A percentile compares a stretch with the other conserved stretches of the same genome.
Conservation (phyloP, 2,329 filamentous ascomycete species). For the Pyrenochaeta sp. region DNA sequence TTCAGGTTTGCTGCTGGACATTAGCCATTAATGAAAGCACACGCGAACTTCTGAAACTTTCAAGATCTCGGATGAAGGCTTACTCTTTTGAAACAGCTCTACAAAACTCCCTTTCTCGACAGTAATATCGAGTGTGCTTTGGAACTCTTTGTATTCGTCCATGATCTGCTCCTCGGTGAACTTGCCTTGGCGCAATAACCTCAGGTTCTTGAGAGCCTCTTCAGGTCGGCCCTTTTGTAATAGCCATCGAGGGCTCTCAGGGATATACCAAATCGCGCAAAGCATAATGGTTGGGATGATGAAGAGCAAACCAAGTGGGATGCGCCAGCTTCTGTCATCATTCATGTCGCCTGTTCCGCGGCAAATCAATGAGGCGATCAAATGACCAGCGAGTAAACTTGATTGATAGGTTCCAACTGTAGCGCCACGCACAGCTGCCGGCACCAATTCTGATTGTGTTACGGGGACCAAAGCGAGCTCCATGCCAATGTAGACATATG, state of each 20-base stretch:
- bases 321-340: conserved; percentile 6
- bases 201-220: conserved; percentile 47
- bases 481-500: conserved; percentile 25
- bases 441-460: conserved; percentile 22
- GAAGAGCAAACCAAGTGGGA: conserved; percentile 11
- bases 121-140: conserved; percentile 8
- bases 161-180: conserved; percentile 10
- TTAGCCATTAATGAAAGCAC: not conserved
- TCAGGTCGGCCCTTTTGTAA: conserved; percentile 41
- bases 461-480: conserved; percentile 25
- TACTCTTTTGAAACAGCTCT: conserved; percentile 9
- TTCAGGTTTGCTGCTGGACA: conserved; percentile 7
- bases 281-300: conserved; percentile 9
- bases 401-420: conserved; percentile 13
- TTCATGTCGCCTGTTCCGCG: conserved; percentile 6
- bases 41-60: not conserved
- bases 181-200: conserved; percentile 8
- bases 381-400: conserved; percentile 3
- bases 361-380: conserved; percentile 7
- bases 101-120: conserved; percentile 18
- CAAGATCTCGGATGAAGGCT: not conserved
- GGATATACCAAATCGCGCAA: conserved; percentile 36
- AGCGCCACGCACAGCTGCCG: conserved; percentile 14
- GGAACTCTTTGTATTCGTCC: conserved; percentile 9
- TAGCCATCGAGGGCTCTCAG: conserved; percentile 26